Conservation (phyloP, 768 basidiomycete species). For the Pleurotus djamor region DNA sequence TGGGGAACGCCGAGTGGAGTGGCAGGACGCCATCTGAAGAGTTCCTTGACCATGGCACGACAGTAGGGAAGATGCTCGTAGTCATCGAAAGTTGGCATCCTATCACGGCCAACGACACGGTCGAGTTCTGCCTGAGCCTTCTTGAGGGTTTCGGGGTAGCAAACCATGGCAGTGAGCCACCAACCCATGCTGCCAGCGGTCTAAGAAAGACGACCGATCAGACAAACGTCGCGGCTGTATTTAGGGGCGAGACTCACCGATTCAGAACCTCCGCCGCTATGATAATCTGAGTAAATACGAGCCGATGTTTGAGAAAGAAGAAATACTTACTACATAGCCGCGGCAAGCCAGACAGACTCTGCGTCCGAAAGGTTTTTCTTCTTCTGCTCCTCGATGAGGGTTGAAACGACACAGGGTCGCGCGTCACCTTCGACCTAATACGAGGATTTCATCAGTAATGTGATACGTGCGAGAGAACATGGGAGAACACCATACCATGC, state of each 20-base stretch:
- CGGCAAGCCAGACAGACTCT: conserved; percentile 5
- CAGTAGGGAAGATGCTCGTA: conserved; percentile 6
- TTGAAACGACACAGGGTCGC: not conserved
- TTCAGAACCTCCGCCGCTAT: not conserved
- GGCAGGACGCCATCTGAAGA: conserved; percentile 4
- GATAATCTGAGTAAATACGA: not conserved
- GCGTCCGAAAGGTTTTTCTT: conserved; percentile 3
- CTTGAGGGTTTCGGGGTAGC: conserved; percentile 13
- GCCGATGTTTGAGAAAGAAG: not conserved
- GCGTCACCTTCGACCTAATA: conserved; percentile 1
- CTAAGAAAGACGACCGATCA: not conserved
- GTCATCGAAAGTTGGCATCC: conserved; percentile 16
- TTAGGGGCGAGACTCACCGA: not conserved
- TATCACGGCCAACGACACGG: conserved; percentile 16
- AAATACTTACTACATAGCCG: not conserved
- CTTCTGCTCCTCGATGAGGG: conserved; percentile 6
- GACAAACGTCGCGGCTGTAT: not conserved
- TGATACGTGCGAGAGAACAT: not conserved
- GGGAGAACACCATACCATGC: conserved; percentile 3
- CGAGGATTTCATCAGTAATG: not conserved
- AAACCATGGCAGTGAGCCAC: conserved; percentile 6
- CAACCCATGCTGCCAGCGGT: not conserved
- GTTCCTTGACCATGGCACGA: conserved; percentile 8
- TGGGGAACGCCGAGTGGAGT: conserved; percentile 36
- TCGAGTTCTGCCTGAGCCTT: conserved; percentile 15